A percentile compares a stretch with the other conserved stretches of the same genome.
These are phyloP conservation scores for Fusarium sp. DNA, from an alignment of 2,329 filamentous ascomycete genomes.

Conservation along the genomic window DNA sequence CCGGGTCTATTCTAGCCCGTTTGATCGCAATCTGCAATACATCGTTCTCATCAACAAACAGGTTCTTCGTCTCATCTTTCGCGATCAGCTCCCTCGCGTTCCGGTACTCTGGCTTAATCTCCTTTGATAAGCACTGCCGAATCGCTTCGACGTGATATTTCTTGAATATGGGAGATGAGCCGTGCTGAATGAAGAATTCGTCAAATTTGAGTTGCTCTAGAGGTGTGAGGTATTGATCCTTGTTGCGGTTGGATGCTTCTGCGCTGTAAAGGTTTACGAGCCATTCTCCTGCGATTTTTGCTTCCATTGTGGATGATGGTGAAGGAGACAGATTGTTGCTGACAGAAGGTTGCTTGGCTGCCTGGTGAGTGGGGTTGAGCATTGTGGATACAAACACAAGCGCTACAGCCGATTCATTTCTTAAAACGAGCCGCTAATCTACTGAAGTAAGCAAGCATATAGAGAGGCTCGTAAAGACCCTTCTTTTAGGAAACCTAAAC, in stretches of 20 bases:
- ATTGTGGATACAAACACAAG: conserved; percentile 7
- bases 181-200: conserved; percentile 12
- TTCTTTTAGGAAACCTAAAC: no score
- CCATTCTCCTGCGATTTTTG: conserved; percentile 15
- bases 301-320: not conserved
- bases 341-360: not conserved
- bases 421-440: no score
- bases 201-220: conserved; percentile 21
- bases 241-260: not conserved
- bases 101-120: not conserved
- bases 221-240: not conserved
- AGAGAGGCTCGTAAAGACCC: no score
- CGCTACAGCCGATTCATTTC: not conserved
- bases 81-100: conserved; percentile 1
- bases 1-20: not conserved
- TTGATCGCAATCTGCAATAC: conserved; percentile 13
- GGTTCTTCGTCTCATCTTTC: not conserved
- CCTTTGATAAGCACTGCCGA: not conserved
- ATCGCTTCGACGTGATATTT: conserved; percentile 7
- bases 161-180: not conserved
- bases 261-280: conserved; percentile 8
- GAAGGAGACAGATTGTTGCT: not conserved
- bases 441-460: no score
- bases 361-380: not conserved
- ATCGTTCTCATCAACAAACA: conserved; percentile 4